Percentiles rank a stretch among this genome's conserved stretches.
These are phyloP conservation scores for Tranzscheliella williamsii DNA, from an alignment of 1,284 basidiomycete genomes.

Conservation along the genomic window DNA sequence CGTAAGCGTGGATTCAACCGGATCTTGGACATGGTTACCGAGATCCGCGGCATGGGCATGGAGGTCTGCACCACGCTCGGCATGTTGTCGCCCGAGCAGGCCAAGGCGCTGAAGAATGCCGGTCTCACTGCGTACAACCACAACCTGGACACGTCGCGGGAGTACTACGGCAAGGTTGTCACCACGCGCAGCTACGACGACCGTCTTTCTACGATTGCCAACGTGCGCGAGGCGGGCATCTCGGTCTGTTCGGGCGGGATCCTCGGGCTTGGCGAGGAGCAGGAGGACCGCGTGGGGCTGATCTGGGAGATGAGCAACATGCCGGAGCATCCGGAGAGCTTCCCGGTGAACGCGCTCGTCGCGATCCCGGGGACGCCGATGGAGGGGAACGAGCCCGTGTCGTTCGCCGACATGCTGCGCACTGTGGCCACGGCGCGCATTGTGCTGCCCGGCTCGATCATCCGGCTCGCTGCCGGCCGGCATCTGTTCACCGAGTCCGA, in stretches of 20 bases:
- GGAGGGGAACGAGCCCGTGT: conserved; percentile 65
- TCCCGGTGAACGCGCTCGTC: conserved; percentile 92
- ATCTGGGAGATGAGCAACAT: conserved; percentile 90
- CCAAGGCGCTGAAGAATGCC: conserved; percentile 81
- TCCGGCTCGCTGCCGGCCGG: conserved; percentile 90
- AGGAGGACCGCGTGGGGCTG: conserved; percentile 85
- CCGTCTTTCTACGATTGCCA: conserved; percentile 81
- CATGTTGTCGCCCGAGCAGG: conserved; percentile 93
- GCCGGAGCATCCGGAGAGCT: conserved; percentile 93
- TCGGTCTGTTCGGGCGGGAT: conserved; percentile 97
- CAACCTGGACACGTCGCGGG: conserved; percentile 95
- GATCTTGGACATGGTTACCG: conserved; percentile 86
- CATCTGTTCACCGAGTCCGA: conserved; percentile 87
- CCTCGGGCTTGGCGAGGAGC: conserved; percentile 87
- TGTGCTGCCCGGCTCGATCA: conserved; percentile 85
- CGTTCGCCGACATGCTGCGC: conserved; percentile 80
- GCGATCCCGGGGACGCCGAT: conserved; percentile 69
- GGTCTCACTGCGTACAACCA: conserved; percentile 98
- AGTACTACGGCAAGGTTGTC: conserved; percentile 94
- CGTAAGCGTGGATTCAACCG: conserved; percentile 91
- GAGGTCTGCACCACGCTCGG: conserved; percentile 94
- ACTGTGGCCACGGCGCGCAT: conserved; percentile 94
- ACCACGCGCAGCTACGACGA: conserved; percentile 94
- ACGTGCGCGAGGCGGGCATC: conserved; percentile 91
- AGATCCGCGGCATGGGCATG: conserved; percentile 64